Evolutionary conservation across 257 asterid species (phyloP), one percentile per base, ranked within the genome.

Genomic region (Osmanthus fragrans): DNA sequence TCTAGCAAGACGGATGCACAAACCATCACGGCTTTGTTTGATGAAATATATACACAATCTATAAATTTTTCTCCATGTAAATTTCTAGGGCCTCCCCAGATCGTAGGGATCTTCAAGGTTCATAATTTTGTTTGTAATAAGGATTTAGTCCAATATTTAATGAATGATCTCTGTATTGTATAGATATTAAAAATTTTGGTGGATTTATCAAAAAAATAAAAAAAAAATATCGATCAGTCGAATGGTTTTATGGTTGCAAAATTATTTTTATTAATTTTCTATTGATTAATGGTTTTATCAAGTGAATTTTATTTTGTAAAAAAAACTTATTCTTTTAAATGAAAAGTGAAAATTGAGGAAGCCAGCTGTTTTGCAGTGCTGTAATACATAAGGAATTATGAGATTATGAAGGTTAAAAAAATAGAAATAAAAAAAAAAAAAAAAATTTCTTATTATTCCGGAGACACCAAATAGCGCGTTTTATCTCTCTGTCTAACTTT

Each of bases 71-170:
- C 18, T 7, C 37, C 73, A 36, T 74, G 83, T 81, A 81, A 86
- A 81, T 81, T 75, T 70, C 42, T 58, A 6, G 33, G 40, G 72
- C 74, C 79, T 60, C 79, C 27, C 80, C 80, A 82, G 29, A 72
- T 68, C 34, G 39, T 39, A 42, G 73, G 30, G 76, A 76, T 58
- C 56, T 71, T 39, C 51, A 36, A 81, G 56, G 73, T 71, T 78
- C 58, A 74, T 73, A 78, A 54, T 80, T 58, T 49, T 73, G 65
- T 67, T 63, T 67, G 29, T 66, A 70, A 75, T 80, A 69, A 58
- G 69, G 69, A 33, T 75, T 51, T 6, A 12, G 25, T 66, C 45
- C 74, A 19, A 47, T 49, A 66, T 29, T 47, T 47, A n/a, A 13
- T 25, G 76, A 72, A 49, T 27, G 13, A 21, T 58, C 66, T 27